Conservation (phyloP, 2,329 filamentous ascomycete genomes). For the Stemphylium beticola region DNA sequence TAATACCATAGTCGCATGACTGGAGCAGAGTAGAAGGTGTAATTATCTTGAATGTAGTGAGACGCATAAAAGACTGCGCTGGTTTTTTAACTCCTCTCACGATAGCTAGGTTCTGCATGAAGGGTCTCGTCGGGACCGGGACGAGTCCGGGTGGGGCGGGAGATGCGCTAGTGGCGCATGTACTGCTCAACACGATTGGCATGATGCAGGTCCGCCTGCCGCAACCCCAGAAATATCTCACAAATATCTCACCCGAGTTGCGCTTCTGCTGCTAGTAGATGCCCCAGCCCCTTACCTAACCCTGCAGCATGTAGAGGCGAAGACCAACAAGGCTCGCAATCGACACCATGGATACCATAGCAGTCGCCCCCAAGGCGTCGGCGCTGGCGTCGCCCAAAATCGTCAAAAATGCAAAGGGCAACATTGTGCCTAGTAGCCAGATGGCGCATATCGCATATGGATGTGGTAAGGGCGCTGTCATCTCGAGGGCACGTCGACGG, state of each 20-base stretch:
- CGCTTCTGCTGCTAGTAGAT: slow-evolving; percentile 4
- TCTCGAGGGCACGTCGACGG: background rate
- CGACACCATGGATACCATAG: slow-evolving; percentile 49
- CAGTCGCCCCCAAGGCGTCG: slow-evolving; percentile 49
- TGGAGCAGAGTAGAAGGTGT: no score
- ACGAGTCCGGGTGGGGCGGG: slow-evolving; percentile 9
- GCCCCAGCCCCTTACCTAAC: slow-evolving; percentile 1
- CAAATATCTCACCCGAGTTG: slow-evolving; percentile 17
- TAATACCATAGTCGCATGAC: no score
- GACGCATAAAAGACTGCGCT: no score
- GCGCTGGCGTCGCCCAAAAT: slow-evolving; percentile 53
- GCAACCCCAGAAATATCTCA: slow-evolving; percentile 29
- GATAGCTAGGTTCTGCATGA: background rate
- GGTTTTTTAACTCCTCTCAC: no score
- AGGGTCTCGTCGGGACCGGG: slow-evolving; percentile 1
- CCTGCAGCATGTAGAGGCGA: slow-evolving; percentile 15
- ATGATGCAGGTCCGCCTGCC: slow-evolving; percentile 40
- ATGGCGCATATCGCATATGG: slow-evolving; percentile 52
- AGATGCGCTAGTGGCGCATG: slow-evolving; percentile 34
- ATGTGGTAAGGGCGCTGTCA: slow-evolving; percentile 44
- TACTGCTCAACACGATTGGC: slow-evolving; percentile 30
- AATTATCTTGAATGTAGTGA: no score
- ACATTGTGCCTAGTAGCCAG: slow-evolving; percentile 47
- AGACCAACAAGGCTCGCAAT: slow-evolving; percentile 4
- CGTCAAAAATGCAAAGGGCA: slow-evolving; percentile 51